Conservation (phyloP, 495 filamentous ascomycete genomes). For the Articulospora tetracladia region DNA sequence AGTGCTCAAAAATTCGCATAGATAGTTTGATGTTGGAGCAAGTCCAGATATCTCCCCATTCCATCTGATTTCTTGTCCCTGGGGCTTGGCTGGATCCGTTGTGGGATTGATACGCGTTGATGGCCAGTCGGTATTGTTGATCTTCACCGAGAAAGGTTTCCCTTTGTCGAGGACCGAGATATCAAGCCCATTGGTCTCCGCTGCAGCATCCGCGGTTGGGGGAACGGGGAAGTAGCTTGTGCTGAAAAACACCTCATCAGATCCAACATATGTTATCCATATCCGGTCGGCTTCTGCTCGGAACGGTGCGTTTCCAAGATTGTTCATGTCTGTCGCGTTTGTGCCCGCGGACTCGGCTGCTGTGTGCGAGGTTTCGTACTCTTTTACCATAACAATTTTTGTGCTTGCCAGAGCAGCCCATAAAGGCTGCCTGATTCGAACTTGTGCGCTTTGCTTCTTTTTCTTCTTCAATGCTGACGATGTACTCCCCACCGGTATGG, state of each 20-base stretch:
- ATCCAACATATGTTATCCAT: conserved; percentile 83
- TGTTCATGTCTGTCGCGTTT: conserved; percentile 71
- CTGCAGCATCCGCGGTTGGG: conserved; percentile 18
- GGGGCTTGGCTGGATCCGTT: conserved; percentile 33
- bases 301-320: conserved; percentile 76
- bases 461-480: conserved; percentile 71
- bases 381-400: conserved; percentile 89
- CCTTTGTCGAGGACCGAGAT: conserved; percentile 52
- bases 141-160: conserved; percentile 81
- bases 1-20: conserved; percentile 76
- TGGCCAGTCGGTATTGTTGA: conserved; percentile 87
- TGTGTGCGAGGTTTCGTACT: conserved; percentile 82
- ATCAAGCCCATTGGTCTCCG: conserved; percentile 23
- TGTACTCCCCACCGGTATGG: conserved; percentile 16
- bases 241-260: conserved; percentile 78
- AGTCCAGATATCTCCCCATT: conserved; percentile 85
- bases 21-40: conserved; percentile 79
- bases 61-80: conserved; percentile 51
- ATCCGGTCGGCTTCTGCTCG: conserved; percentile 67
- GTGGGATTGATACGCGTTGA: conserved; percentile 66
- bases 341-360: conserved; percentile 68
- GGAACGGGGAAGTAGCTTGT: conserved; percentile 58
- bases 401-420: conserved; percentile 94
- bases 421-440: conserved; percentile 84
- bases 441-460: conserved; percentile 82